Evolutionary conservation across 2,329 filamentous ascomycete genomes (phyloP), one percentile per base, ranked within the genome.

Genomic region (Ampelomyces quisqualis): DNA sequence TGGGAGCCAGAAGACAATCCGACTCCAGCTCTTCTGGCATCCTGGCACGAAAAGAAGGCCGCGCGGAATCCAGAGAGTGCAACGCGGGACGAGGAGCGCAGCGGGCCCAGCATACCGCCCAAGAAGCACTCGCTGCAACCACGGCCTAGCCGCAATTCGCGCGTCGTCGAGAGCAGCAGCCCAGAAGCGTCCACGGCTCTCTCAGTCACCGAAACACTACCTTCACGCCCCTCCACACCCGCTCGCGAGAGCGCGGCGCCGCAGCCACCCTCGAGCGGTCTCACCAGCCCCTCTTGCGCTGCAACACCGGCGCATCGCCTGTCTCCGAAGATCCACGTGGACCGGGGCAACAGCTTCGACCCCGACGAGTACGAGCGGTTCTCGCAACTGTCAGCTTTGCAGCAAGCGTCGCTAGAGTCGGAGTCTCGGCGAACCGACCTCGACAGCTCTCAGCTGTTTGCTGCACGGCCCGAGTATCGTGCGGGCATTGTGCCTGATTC

Each of bases 1-100:
- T 84, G 81, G 81, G 79, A 73, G 35, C 68, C 62, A 0, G 70
- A 70, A 27, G 35, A 36, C 6, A 44, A 55, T 47, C 58, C 63
- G 2, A 73, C 64, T 37, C 43, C 58, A n/a, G 32, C 43, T n/a
- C 58, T 69, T 5, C 48, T 72, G 2, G 48, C 49, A 6, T 60
- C 69, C 37, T 70, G 51, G 46, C 45, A 60, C 28, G 33, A 37
- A 47, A 45, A 19, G 35, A 23, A 33, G n/a, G 29, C 40, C 9
- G 38, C 13, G 20, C 34, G 20, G 15, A 17, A 13, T 5, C 2
- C 15, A 2, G 17, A 17, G 15, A 39, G 45, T 22, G 26, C 18
- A 17, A 14, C 13, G 13, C 10, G n/a, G 9, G 13, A 7, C 4
- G 32, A n/a, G 11, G 11, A 17, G 17, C 10, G 2, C n/a, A 17